Base-by-base conservation (phyloP, 2,329 filamentous ascomycete species). In the Hortaea werneckii region DNA sequence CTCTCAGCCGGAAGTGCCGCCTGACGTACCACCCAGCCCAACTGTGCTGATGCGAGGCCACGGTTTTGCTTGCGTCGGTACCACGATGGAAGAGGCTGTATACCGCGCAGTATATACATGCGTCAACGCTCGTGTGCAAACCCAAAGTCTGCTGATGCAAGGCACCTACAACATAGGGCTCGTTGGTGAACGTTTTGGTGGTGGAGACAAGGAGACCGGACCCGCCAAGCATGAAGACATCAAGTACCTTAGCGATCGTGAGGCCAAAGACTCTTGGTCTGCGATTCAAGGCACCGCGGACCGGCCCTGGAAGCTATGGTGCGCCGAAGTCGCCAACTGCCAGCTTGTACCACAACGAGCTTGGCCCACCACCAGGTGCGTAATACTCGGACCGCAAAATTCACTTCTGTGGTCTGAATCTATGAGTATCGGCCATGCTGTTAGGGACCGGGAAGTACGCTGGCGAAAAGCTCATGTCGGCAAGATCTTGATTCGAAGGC, bases 61-160 rank as follows among this genome's bases (percentile, higher is more conserved):
- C 49, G 70, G 70, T 26, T 72, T 73, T 48, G 69, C 68, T 1
- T 67, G 64, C 8, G 56, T 65, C 0, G 70, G 67, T 0, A 55
- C 58, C 2, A 60, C 62, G 6, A 67, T 73, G 45, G 65, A 71
- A 52, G 67, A 70, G 51, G 67, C 64, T 0, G 70, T 73, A 0
- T 71, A 65, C 48, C 65, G 69, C 44, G 65, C 68, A 1, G 65
- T 71, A 13, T 72, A 67, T 51, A 70, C 67, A 1, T 58, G 54
- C 43, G 48, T 51, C 3, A 65, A 65, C 35, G 69, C 70, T 1
- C 60, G 64, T 41, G 57, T 65, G 6, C 69, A 72, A 47, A 69
- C 63, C 1, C 58, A 59, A 1, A 67, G 67, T 2, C 13, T 62
- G 53, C 39, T 62, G 29, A 55, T 65, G 55, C 62, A 64, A 41